A percentile compares a stretch with the other conserved stretches of the same genome.
phyloP scores from a whole-genome alignment of 176 grass and related monocot species.

The Rhynchospora breviuscula region DNA sequence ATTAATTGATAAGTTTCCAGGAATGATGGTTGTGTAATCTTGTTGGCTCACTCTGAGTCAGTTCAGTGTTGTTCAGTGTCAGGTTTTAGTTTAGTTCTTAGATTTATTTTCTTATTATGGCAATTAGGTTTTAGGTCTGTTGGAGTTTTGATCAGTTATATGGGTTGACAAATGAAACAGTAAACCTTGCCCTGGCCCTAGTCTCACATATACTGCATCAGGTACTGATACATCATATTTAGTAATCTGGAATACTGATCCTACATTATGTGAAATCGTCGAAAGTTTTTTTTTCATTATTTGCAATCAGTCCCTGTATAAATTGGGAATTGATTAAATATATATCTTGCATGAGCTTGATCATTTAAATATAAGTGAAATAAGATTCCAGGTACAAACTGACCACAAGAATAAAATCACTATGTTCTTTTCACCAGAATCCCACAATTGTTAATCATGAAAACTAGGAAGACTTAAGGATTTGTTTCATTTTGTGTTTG shows the following conservation, averaged over 20 bases:
- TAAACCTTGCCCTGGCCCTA: background rate
- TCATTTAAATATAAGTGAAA: background rate
- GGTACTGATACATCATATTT: background rate
- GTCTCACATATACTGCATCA: background rate
- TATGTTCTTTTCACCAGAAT: background rate
- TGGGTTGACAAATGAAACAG: background rate
- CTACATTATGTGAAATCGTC: background rate
- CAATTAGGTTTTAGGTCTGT: background rate
- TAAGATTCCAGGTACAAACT: background rate
- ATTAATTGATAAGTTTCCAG: background rate
- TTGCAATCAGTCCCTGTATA: background rate
- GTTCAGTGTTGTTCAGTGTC: background rate
- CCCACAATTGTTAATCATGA: background rate
- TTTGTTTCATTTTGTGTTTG: background rate
- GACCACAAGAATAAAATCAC: background rate
- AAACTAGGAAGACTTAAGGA: background rate
- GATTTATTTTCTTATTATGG: background rate
- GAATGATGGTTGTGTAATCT: background rate
- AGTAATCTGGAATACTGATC: background rate
- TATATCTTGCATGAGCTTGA: background rate
- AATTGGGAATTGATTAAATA: background rate
- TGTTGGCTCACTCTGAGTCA: background rate
- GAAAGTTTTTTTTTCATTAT: background rate
- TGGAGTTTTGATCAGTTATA: background rate
- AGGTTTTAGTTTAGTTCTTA: background rate